Evolutionary conservation across 2,329 filamentous ascomycete genomes (phyloP).

Genomic region (Scedosporium aurantiacum): DNA sequence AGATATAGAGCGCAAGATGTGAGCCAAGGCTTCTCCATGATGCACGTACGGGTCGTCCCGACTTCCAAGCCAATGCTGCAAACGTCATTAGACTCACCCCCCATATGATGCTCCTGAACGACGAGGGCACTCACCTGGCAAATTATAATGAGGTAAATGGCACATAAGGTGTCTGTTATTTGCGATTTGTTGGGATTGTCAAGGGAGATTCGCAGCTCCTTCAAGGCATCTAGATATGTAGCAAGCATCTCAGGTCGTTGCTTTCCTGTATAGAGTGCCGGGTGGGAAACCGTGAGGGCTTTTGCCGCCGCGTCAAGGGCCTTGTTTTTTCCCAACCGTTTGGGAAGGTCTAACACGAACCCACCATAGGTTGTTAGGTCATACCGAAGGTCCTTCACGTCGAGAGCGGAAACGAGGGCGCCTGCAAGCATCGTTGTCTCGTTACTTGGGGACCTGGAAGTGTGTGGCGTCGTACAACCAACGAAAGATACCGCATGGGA

Average conservation of each 20-base stretch:
- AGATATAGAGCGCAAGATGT: slow-evolving; percentile 17
- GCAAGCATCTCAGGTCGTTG: slow-evolving; percentile 13
- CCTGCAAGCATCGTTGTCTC: slow-evolving; percentile 8
- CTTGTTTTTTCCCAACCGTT: slow-evolving; percentile 30
- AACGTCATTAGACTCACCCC: slow-evolving; percentile 11
- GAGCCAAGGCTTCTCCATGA: slow-evolving; percentile 22
- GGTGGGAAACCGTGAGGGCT: slow-evolving; percentile 17
- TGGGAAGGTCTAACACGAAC: slow-evolving; percentile 32
- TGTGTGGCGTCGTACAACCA: not conserved
- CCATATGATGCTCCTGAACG: not conserved
- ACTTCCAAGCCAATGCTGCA: slow-evolving; percentile 16
- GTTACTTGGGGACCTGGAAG: not conserved
- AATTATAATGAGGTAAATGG: slow-evolving; percentile 25
- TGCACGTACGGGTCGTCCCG: slow-evolving; percentile 14
- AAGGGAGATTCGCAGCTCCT: slow-evolving; percentile 15
- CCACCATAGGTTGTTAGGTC: slow-evolving; percentile 34
- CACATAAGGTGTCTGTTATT: slow-evolving; percentile 23
- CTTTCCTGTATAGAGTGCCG: slow-evolving; percentile 13
- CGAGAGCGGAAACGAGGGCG: slow-evolving; percentile 20
- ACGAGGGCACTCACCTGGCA: slow-evolving; percentile 17
- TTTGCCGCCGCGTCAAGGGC: slow-evolving; percentile 29
- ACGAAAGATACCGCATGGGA: not conserved
- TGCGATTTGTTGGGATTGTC: slow-evolving; percentile 16
- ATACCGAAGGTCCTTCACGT: slow-evolving; percentile 31
- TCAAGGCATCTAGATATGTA: slow-evolving; percentile 20